Percentiles rank a stretch among this genome's conserved stretches.
Conservation (phyloP, 1,139 yeast species). For the Taiozyma onychis region DNA sequence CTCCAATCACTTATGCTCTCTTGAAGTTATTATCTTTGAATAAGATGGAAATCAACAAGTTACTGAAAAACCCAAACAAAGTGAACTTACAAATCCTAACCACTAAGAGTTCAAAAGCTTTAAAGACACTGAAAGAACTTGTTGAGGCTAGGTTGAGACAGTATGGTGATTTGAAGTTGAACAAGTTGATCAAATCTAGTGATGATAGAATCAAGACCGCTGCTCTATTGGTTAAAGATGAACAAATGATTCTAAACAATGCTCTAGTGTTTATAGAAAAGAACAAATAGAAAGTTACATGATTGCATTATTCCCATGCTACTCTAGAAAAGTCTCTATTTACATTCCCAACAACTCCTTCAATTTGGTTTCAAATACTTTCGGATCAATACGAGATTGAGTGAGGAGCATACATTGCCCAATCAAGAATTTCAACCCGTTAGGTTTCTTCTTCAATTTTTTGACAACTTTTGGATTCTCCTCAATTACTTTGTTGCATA, state of each 20-base stretch:
- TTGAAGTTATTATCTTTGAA: constrained; percentile 29
- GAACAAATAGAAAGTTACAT: constrained; percentile 4
- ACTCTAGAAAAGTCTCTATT: neutral
- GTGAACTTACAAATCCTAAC: constrained; percentile 14
- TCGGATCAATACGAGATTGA: constrained; percentile 60
- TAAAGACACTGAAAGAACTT: constrained; percentile 14
- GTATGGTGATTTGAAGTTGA: constrained; percentile 7
- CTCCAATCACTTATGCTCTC: constrained; percentile 35
- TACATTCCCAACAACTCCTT: constrained; percentile 24
- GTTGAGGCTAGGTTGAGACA: constrained; percentile 11
- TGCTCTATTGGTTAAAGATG: constrained; percentile 16
- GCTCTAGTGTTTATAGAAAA: constrained; percentile 10
- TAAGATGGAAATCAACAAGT: constrained; percentile 17
- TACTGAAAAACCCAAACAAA: constrained; percentile 16
- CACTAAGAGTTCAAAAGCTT: constrained; percentile 12
- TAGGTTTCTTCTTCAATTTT: constrained; percentile 40
- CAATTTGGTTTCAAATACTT: constrained; percentile 40
- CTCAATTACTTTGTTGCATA: constrained; percentile 55
- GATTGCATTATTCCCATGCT: neutral
- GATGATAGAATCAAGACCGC: constrained; percentile 13
- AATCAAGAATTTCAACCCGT: constrained; percentile 56
- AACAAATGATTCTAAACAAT: constrained; percentile 10
- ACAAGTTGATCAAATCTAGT: constrained; percentile 11
- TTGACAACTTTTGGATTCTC: constrained; percentile 51
- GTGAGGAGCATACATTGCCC: constrained; percentile 82